Conservation (phyloP, 768 basidiomycete species). For the Coprinellus micaceus region DNA sequence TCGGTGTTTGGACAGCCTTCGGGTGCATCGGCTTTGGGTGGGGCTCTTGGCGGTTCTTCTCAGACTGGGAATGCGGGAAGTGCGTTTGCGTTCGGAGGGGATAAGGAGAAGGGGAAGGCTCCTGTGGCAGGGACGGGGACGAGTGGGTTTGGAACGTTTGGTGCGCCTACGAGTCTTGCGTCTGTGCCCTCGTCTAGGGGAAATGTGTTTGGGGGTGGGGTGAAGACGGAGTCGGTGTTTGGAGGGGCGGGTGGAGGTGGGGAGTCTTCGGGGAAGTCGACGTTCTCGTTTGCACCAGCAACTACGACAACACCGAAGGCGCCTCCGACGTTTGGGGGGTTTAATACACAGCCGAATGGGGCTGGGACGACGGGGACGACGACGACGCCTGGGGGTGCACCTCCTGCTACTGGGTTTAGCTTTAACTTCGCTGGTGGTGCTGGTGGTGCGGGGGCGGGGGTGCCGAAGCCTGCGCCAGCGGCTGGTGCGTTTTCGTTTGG, state of each 20-base stretch:
- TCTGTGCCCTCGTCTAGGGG: too few species aligned
- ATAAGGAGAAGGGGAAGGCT: conserved; percentile 2
- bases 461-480: neutral
- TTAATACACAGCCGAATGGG: too few species aligned
- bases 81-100: neutral
- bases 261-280: conserved; percentile 1
- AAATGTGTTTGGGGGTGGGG: neutral
- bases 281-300: conserved; percentile 23
- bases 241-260: conserved; percentile 8
- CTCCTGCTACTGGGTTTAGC: conserved; percentile 18
- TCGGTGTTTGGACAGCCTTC: conserved; percentile 1
- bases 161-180: too few species aligned
- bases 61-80: neutral
- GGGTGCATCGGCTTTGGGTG: conserved; percentile 1
- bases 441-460: neutral
- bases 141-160: neutral
- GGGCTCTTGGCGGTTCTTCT: neutral
- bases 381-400: neutral
- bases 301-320: too few species aligned
- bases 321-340: conserved; percentile 11
- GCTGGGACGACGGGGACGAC: too few species aligned
- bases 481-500: conserved; percentile 13
- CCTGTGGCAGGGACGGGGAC: neutral
- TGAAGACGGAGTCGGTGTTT: neutral
- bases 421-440: conserved; percentile 17